Evolutionary conservation across 805 yeast genomes (phyloP).

Genomic region (Limtongozyma cylindracea): DNA sequence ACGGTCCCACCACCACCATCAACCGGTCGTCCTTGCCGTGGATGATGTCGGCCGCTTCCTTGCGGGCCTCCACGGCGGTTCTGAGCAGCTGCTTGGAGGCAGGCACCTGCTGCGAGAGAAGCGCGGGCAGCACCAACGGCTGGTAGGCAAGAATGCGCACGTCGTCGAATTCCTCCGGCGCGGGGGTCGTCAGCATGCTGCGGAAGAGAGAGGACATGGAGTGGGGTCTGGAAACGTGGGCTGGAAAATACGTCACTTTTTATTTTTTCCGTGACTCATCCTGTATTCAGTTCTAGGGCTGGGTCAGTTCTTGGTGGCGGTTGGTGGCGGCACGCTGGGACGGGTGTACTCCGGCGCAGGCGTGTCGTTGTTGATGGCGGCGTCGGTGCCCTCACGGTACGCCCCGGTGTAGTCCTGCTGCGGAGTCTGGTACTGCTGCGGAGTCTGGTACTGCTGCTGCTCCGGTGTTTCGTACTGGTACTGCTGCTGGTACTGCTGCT

Average conservation of each 20-base stretch:
- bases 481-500: no score
- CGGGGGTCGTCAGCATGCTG: constrained; percentile 17
- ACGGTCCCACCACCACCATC: constrained; percentile 84
- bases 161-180: constrained; percentile 46
- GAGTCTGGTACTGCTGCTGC: no score
- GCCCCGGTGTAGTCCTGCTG: no score
- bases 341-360: no score
- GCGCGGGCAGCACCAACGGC: constrained; percentile 88
- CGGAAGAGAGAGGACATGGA: not conserved
- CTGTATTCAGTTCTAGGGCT: not conserved
- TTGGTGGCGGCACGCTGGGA: no score
- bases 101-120: constrained; percentile 69
- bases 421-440: no score
- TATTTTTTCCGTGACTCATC: not conserved
- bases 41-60: constrained; percentile 44
- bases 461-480: no score
- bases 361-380: no score
- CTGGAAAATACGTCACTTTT: no score
- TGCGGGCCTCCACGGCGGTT: constrained; percentile 53
- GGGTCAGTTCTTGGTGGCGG: no score
- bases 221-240: not conserved
- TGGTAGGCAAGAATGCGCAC: constrained; percentile 45
- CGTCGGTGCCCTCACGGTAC: no score
- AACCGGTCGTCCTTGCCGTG: constrained; percentile 72
- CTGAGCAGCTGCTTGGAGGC: constrained; percentile 31